Conservation (phyloP, 352 stramenopile genomes). For the Phytophthora vignae region DNA sequence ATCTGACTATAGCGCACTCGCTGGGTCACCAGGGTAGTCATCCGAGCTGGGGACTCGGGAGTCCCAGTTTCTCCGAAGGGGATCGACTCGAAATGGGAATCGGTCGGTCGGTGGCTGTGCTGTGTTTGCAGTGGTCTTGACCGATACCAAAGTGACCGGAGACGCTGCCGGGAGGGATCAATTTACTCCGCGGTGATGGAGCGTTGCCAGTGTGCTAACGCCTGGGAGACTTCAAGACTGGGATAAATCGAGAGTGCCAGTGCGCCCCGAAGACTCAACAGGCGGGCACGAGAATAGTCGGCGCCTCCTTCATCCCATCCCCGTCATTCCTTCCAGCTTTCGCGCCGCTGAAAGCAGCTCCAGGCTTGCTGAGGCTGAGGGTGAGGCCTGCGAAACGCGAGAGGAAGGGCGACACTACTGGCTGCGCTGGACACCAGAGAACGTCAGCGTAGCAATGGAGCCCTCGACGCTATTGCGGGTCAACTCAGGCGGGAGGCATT, state of each 20-base stretch:
- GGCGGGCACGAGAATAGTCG: conserved; percentile 32
- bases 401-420: conserved; percentile 17
- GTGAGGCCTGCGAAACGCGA: conserved; percentile 21
- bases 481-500: conserved; percentile 2
- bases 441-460: conserved; percentile 11
- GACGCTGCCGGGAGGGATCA: background rate
- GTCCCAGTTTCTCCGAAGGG: background rate
- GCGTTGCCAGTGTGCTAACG: conserved; percentile 6
- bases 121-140: conserved; percentile 8
- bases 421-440: conserved; percentile 16
- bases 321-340: conserved; percentile 12
- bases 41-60: conserved; percentile 7
- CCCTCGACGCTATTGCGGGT: background rate
- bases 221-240: conserved; percentile 30
- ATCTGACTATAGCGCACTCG: conserved; percentile 39
- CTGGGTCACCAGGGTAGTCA: background rate
- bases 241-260: conserved; percentile 19
- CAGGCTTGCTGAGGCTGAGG: background rate
- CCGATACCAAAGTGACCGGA: background rate
- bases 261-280: background rate
- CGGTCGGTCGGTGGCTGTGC: background rate
- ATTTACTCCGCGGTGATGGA: conserved; percentile 9
- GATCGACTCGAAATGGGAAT: background rate
- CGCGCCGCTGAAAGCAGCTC: background rate
- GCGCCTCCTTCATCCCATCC: conserved; percentile 14